phyloP scores from a whole-genome alignment of 2,329 filamentous ascomycete genomes.

The Fusarium nygamai region DNA sequence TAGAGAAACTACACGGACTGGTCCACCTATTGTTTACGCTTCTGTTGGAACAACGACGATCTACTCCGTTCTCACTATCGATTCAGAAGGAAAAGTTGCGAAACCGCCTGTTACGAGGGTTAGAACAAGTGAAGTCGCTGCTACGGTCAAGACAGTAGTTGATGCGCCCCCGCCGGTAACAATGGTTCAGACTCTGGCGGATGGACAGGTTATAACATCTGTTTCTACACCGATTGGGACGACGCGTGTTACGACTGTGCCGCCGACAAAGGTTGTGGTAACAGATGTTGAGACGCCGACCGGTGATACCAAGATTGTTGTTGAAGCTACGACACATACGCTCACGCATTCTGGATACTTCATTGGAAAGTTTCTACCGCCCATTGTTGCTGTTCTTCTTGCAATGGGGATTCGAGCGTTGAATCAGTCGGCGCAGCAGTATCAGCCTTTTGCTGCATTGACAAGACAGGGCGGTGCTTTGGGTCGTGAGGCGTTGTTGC shows the following conservation, averaged over 20 bases:
- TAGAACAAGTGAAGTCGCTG: slow-evolving; percentile 19
- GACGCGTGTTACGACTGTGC: slow-evolving; percentile 27
- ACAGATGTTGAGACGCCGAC: slow-evolving; percentile 25
- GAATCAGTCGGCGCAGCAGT: slow-evolving; percentile 53
- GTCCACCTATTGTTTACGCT: slow-evolving; percentile 21
- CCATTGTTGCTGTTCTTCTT: slow-evolving; percentile 52
- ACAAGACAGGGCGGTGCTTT: slow-evolving; percentile 48
- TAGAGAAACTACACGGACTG: slow-evolving; percentile 8
- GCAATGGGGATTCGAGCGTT: slow-evolving; percentile 53
- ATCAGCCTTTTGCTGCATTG: slow-evolving; percentile 57
- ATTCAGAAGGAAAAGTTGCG: slow-evolving; percentile 6
- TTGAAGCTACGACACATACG: slow-evolving; percentile 26
- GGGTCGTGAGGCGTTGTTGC: slow-evolving; percentile 54
- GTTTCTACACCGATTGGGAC: slow-evolving; percentile 16
- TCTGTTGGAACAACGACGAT: slow-evolving; percentile 30
- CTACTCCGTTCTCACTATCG: slow-evolving; percentile 26
- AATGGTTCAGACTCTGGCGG: slow-evolving; percentile 17
- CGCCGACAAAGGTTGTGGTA: slow-evolving; percentile 21
- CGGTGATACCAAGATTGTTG: slow-evolving; percentile 8
- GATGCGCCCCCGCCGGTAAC: slow-evolving; percentile 13
- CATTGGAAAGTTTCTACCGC: slow-evolving; percentile 54
- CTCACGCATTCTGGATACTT: slow-evolving; percentile 46
- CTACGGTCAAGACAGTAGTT: slow-evolving; percentile 28
- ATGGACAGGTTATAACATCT: slow-evolving; percentile 21
- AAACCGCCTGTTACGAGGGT: slow-evolving; percentile 16